Percentiles rank a stretch among this genome's conserved stretches.
Conservation (phyloP, 2,329 filamentous ascomycete genomes). For the Purpureocillium lavendulum region DNA sequence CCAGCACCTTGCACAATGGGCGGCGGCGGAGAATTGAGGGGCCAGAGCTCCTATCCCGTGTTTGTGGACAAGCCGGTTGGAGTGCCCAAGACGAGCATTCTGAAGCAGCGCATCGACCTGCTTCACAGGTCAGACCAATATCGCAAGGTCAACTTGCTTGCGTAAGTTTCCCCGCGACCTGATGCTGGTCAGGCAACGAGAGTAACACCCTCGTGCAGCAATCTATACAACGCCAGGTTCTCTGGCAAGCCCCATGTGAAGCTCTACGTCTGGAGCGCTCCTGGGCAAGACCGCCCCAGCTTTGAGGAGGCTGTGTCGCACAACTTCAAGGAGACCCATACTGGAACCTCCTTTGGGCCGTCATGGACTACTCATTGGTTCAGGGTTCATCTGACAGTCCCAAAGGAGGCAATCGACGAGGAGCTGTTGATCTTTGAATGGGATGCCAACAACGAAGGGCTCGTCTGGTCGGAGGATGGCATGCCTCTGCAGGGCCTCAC, state of each 20-base stretch:
- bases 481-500: conserved; percentile 85
- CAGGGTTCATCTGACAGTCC: conserved; percentile 71
- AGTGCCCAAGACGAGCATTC: conserved; percentile 77
- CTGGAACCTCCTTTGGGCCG: conserved; percentile 78
- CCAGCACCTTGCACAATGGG: conserved; percentile 39
- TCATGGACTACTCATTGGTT: conserved; percentile 99
- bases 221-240: conserved; percentile 28
- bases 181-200: conserved; percentile 4
- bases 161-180: conserved; percentile 37
- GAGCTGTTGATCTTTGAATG: conserved; percentile 90
- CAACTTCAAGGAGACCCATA: conserved; percentile 63
- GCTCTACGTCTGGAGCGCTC: conserved; percentile 79
- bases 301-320: conserved; percentile 78
- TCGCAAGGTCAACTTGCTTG: conserved; percentile 62
- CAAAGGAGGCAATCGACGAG: conserved; percentile 62
- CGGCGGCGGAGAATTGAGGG: conserved; percentile 36
- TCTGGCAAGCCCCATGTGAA: conserved; percentile 71
- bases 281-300: conserved; percentile 67
- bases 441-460: conserved; percentile 90
- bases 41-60: conserved; percentile 41
- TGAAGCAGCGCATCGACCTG: conserved; percentile 71
- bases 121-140: conserved; percentile 79
- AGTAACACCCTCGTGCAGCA: conserved; percentile 16
- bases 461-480: conserved; percentile 89
- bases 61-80: conserved; percentile 51